phyloP scores from a whole-genome alignment of 2,329 filamentous ascomycete genomes.

The Cryphonectria radicalis region DNA sequence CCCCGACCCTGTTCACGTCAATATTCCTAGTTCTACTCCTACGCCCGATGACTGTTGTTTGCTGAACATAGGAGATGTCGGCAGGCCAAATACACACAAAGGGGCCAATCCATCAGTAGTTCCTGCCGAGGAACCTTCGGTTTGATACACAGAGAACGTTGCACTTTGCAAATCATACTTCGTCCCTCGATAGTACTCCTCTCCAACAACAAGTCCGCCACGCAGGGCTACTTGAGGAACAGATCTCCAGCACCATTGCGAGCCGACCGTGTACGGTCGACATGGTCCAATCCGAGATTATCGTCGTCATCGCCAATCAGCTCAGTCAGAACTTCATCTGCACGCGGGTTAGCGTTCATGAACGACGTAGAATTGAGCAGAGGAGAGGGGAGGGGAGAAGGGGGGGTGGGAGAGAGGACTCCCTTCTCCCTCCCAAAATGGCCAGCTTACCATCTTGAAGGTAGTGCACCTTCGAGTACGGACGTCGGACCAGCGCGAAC shows the following conservation, averaged over 20 bases:
- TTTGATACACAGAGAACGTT: neutral
- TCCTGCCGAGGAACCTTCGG: neutral
- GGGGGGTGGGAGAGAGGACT: no score
- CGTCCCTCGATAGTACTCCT: neutral
- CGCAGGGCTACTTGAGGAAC: constrained; percentile 52
- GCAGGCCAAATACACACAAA: constrained; percentile 2
- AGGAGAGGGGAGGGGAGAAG: no score
- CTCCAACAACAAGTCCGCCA: neutral
- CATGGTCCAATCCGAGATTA: constrained; percentile 67
- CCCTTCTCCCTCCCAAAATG: neutral
- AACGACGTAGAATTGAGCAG: neutral
- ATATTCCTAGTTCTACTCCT: constrained; percentile 17
- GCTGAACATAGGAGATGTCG: constrained; percentile 18
- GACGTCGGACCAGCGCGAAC: constrained; percentile 79
- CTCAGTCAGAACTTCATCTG: constrained; percentile 65
- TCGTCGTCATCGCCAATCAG: constrained; percentile 60
- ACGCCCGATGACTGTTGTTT: constrained; percentile 26
- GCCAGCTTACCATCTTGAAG: constrained; percentile 78
- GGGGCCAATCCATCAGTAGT: neutral
- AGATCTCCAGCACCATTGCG: constrained; percentile 66
- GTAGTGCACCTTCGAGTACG: constrained; percentile 79
- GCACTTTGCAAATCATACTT: neutral
- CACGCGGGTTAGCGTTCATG: constrained; percentile 32
- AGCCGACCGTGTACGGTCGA: constrained; percentile 61
- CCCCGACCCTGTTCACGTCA: constrained; percentile 20